phyloP scores from a whole-genome alignment of 1,284 basidiomycete genomes.

The Tetrapyrgos nigripes region DNA sequence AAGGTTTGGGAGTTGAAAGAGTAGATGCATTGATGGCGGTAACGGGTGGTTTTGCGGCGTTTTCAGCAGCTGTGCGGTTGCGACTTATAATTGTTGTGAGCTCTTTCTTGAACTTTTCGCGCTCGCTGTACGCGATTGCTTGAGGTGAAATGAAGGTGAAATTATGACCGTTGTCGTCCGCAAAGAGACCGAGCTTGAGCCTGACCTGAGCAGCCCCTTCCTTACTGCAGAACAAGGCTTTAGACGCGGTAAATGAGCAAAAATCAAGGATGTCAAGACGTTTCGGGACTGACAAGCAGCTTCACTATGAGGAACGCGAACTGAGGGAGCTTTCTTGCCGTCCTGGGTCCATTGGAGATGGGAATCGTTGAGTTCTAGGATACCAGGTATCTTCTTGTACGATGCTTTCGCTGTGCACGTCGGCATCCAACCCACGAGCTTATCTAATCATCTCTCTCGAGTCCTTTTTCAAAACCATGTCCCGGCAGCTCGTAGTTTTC shows the following conservation, averaged over 20 bases:
- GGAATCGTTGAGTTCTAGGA: constrained; percentile 70
- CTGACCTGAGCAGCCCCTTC: constrained; percentile 78
- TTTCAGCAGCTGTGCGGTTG: constrained; percentile 57
- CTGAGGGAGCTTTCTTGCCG: constrained; percentile 62
- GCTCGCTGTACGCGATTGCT: constrained; percentile 64
- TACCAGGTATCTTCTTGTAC: constrained; percentile 80
- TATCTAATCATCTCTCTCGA: not conserved
- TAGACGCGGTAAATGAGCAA: constrained; percentile 2
- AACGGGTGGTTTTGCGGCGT: constrained; percentile 35
- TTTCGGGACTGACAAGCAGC: constrained; percentile 61
- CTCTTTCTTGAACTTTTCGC: constrained; percentile 81
- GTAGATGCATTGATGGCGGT: constrained; percentile 27
- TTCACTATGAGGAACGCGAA: constrained; percentile 66
- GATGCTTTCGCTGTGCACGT: constrained; percentile 74
- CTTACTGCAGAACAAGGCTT: constrained; percentile 85
- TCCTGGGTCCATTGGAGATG: constrained; percentile 79
- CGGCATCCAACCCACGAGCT: constrained; percentile 41
- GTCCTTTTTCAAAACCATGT: constrained; percentile 24
- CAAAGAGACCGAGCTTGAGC: constrained; percentile 71
- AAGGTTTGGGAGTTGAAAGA: constrained; percentile 35
- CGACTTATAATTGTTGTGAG: constrained; percentile 75
- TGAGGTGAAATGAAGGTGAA: constrained; percentile 80
- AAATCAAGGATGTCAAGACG: constrained; percentile 9
- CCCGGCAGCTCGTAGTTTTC: constrained; percentile 88
- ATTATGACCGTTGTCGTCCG: constrained; percentile 74